Percentiles rank a stretch among this genome's conserved stretches.
Conservation (phyloP, 1,139 yeast species). For the Blastobotrys elegans region DNA sequence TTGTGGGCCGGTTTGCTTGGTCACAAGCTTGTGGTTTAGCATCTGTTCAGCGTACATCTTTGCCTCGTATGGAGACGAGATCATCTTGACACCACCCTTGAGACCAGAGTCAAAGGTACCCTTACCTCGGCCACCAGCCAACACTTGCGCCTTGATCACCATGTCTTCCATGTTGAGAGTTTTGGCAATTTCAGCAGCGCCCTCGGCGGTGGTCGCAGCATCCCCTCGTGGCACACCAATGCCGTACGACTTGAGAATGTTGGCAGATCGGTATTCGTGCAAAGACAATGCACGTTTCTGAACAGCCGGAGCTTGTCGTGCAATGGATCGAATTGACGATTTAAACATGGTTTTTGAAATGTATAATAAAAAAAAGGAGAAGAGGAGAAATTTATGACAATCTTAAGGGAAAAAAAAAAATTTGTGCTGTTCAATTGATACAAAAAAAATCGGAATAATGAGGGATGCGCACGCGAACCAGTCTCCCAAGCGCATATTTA, state of each 20-base stretch:
- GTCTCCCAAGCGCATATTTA: too few relatives aligned
- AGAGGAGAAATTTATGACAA: background rate
- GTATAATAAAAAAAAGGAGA: background rate
- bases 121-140: slow-evolving; percentile 99
- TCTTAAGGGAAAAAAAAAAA: slow-evolving; percentile 1
- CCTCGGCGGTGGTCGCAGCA: slow-evolving; percentile 86
- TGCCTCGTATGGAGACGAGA: slow-evolving; percentile 82
- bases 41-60: slow-evolving; percentile 79
- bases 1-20: slow-evolving; percentile 97
- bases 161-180: slow-evolving; percentile 63
- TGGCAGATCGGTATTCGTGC: slow-evolving; percentile 96
- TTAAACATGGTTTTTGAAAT: background rate
- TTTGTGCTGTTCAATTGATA: too few relatives aligned
- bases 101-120: slow-evolving; percentile 95
- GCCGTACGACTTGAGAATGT: slow-evolving; percentile 72
- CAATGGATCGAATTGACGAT: slow-evolving; percentile 12
- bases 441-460: background rate
- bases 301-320: slow-evolving; percentile 5
- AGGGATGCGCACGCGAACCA: too few relatives aligned
- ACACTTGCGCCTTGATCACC: slow-evolving; percentile 96
- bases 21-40: slow-evolving; percentile 88
- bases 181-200: slow-evolving; percentile 78
- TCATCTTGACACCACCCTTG: slow-evolving; percentile 94
- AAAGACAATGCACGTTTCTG: slow-evolving; percentile 66
- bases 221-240: slow-evolving; percentile 88